phyloP scores from a whole-genome alignment of 2,329 filamentous ascomycete species.

The Coniosporium tulheliwenetii region DNA sequence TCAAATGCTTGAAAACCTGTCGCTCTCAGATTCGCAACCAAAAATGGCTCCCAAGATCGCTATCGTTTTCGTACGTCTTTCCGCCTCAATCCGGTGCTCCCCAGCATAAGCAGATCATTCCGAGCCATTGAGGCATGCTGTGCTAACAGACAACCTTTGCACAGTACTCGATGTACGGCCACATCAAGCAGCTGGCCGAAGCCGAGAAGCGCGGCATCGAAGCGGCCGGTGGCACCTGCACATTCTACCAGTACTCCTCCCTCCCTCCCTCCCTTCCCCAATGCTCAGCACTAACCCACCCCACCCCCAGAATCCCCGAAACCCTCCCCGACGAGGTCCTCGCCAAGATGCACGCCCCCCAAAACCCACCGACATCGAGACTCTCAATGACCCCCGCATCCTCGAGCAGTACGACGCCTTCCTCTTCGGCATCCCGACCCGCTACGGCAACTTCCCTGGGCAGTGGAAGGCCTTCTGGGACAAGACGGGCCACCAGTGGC shows the following conservation, averaged over 20 bases:
- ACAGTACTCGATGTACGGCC: conserved; percentile 89
- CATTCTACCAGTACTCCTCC: conserved; percentile 59
- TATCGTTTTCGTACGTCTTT: conserved; percentile 63
- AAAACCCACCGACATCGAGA: conserved; percentile 49
- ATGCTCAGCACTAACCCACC: neutral
- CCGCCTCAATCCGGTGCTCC: neutral
- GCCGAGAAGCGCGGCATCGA: conserved; percentile 85
- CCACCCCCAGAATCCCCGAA: conserved; percentile 49
- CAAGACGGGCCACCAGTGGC: conserved; percentile 75
- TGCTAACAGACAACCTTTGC: neutral
- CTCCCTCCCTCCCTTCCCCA: neutral
- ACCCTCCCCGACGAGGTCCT: conserved; percentile 76
- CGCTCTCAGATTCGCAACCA: conserved; percentile 8
- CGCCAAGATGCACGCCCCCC: conserved; percentile 73
- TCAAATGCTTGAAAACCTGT: neutral
- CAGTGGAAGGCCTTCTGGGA: conserved; percentile 97
- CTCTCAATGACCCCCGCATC: conserved; percentile 41
- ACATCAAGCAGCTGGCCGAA: conserved; percentile 69
- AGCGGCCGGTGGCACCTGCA: conserved; percentile 65
- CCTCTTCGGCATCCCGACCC: conserved; percentile 86
- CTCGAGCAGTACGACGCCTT: conserved; percentile 73
- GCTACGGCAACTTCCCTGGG: conserved; percentile 92
- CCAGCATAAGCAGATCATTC: conserved; percentile 1
- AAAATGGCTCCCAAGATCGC: conserved; percentile 83
- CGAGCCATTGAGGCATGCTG: neutral